Base-by-base conservation (phyloP, 106 monocot genomes). In the Dendrobium nobile region DNA sequence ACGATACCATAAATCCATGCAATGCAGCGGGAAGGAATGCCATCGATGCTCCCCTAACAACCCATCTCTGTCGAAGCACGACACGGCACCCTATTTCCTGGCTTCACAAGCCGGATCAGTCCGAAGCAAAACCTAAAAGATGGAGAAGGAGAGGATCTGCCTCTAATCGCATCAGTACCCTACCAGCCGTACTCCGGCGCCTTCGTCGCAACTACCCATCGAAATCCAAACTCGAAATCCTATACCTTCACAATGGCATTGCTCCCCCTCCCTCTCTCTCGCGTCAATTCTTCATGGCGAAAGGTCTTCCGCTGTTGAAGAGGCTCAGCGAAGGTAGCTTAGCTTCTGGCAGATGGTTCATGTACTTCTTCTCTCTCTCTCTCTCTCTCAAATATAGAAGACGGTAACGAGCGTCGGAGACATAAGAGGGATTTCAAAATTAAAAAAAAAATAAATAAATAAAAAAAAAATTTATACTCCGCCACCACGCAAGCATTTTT, bases 1-100 rank as follows among this genome's bases (percentile, higher is more conserved):
- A 47, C 27, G 43, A 81, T 81, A 17, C 5, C 40, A 37, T n/a
- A 67, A 82, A 82, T 77, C 59, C 37, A 77, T 16, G 48, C 82
- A 82, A 82, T 82, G 82, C 82, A 15, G 54, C n/a, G 10, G 17
- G 40, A 77, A 43, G 73, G 26, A 41, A 76, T 2, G 26, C 48
- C 41, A 51, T 41, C 24, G 20, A 2, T 27, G 76, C 26, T 48
- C 48, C 76, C 26, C 27, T 76, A 76, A 41, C 41, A 43, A 44
- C 43, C 76, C 47, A 47, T 24, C 11, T 74, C 74, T 7, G 33
- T 44, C 43, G 43, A 74, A 42, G 48, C 4, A 48, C 7, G 45
- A 48, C 11, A 51, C 48, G 45, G 28, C 4, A 19, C 17, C 27
- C 76, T 3, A 28, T 26, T 26, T 41, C 26, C 26, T 48, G 47